phyloP scores from a whole-genome alignment of 257 asterid species.

The Thymus mandschuricus region DNA sequence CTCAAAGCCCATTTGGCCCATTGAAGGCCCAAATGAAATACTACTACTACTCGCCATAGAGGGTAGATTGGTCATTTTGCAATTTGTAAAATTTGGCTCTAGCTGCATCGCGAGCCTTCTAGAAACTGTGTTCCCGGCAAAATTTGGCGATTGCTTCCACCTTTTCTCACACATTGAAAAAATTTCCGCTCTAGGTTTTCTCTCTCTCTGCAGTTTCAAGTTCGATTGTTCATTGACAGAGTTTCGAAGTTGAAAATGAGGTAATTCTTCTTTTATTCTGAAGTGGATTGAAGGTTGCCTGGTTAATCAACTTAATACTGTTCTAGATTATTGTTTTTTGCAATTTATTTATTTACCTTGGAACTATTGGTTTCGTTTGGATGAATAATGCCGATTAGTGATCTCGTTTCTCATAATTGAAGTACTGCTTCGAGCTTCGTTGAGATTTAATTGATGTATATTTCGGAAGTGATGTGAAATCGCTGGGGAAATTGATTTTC shows the following conservation, averaged over 20 bases:
- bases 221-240: not conserved
- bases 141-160: not conserved
- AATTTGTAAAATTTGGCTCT: not conserved
- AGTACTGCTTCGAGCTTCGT: not conserved
- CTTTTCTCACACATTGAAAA: not conserved
- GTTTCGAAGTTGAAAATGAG: slow-evolving; percentile 45
- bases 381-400: not conserved
- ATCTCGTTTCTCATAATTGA: not conserved
- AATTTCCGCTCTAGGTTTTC: not conserved
- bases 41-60: not conserved
- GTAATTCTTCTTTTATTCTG: slow-evolving; percentile 28
- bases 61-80: not conserved
- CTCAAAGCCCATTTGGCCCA: too few species aligned
- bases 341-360: not conserved
- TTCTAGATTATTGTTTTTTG: not conserved
- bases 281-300: not conserved
- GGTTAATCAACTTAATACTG: not conserved
- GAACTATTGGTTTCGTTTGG: not conserved
- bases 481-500: not conserved
- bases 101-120: slow-evolving; percentile 1
- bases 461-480: not conserved
- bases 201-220: not conserved
- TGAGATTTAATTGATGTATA: not conserved
- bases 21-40: too few species aligned
- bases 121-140: slow-evolving; percentile 11